Conservation (phyloP, 495 filamentous ascomycete species). For the Melanomma pulvis-pyrius region DNA sequence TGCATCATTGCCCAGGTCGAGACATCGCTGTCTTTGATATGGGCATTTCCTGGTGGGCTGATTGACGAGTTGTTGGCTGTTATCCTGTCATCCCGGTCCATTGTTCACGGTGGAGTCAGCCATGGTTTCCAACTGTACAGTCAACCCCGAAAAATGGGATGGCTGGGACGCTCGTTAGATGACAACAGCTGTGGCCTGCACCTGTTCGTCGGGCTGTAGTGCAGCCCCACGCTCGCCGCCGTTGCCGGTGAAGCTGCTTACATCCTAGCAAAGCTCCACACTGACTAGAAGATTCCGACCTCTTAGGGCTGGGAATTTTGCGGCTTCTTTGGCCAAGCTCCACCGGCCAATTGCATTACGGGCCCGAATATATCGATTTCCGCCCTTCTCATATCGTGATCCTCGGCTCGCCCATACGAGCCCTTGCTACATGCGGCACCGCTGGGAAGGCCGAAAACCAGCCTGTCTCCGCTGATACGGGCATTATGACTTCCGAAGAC, state of each 20-base stretch:
- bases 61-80: not conserved
- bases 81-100: not conserved
- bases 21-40: not conserved
- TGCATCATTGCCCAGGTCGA: not conserved
- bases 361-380: slow-evolving; percentile 15
- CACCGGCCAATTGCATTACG: slow-evolving; percentile 1
- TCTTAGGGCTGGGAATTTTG: not conserved
- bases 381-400: not conserved
- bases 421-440: slow-evolving; percentile 22
- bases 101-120: slow-evolving; percentile 1
- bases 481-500: not conserved
- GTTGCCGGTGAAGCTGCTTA: slow-evolving; percentile 15
- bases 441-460: slow-evolving; percentile 1
- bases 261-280: slow-evolving; percentile 23
- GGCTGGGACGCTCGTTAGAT: not conserved
- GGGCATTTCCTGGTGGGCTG: not conserved
- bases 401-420: slow-evolving; percentile 8
- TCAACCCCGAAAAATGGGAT: not conserved
- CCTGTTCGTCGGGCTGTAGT: not conserved
- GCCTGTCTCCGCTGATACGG: slow-evolving; percentile 30
- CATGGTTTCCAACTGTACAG: too few species aligned
- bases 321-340: slow-evolving; percentile 2
- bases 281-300: not conserved
- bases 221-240: not conserved
- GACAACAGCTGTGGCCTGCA: not conserved